phyloP scores from a whole-genome alignment of 2,329 filamentous ascomycete species.

The Nakataea oryzae region DNA sequence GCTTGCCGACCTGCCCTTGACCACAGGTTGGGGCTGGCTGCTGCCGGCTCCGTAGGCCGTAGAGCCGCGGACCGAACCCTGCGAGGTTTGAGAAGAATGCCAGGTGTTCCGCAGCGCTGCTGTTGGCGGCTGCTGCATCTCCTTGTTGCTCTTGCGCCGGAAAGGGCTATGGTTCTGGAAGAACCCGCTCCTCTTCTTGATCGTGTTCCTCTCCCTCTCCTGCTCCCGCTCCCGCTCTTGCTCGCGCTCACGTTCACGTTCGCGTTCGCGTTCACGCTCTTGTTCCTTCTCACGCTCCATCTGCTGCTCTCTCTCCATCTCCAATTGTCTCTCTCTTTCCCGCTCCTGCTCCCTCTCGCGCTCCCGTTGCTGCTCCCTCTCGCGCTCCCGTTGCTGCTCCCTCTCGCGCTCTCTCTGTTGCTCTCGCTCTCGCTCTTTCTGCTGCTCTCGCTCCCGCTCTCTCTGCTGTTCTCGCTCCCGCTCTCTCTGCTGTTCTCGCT shows the following conservation, averaged over 20 bases:
- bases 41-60: slow-evolving; percentile 8
- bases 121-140: slow-evolving; percentile 28
- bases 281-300: slow-evolving; percentile 47
- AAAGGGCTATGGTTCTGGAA: slow-evolving; percentile 92
- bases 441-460: not conserved
- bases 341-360: not conserved
- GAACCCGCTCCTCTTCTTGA: slow-evolving; percentile 70
- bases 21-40: slow-evolving; percentile 19
- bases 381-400: not conserved
- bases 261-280: slow-evolving; percentile 21
- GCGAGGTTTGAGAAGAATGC: slow-evolving; percentile 28
- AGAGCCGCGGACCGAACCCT: slow-evolving; percentile 7
- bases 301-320: slow-evolving; percentile 38
- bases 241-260: slow-evolving; percentile 50
- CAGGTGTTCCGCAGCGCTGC: slow-evolving; percentile 46
- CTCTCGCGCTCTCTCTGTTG: not conserved
- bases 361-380: not conserved
- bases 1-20: slow-evolving; percentile 40
- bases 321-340: slow-evolving; percentile 33
- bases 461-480: not conserved
- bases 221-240: slow-evolving; percentile 16
- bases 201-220: slow-evolving; percentile 54
- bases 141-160: slow-evolving; percentile 81
- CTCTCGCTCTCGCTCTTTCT: not conserved
- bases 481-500: not conserved